Evolutionary conservation across 2,329 filamentous ascomycete species (phyloP).

Genomic region (Cercospora sesami): DNA sequence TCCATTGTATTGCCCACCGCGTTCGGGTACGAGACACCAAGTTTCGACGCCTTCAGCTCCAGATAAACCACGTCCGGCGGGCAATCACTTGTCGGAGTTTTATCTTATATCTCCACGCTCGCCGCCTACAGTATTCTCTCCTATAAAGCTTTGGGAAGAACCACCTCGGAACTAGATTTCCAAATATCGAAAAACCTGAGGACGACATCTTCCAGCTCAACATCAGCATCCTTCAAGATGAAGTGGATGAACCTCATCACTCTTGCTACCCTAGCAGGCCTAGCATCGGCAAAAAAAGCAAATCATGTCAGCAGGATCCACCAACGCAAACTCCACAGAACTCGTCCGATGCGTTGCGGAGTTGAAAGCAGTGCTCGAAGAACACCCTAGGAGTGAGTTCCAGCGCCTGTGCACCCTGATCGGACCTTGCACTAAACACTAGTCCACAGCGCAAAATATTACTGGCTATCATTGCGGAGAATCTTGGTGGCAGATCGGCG

Average conservation of each 20-base stretch:
- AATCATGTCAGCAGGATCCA: too few relatives aligned
- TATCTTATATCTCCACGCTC: not conserved
- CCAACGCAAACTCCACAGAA: not conserved
- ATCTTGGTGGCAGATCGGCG: not conserved
- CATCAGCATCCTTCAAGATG: not conserved
- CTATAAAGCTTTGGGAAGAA: not conserved
- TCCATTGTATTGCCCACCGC: not conserved
- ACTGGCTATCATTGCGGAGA: not conserved
- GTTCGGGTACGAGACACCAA: not conserved
- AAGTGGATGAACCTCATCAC: not conserved
- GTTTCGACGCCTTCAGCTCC: not conserved
- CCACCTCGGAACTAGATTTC: not conserved
- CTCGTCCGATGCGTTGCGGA: not conserved
- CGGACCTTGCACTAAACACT: too few relatives aligned
- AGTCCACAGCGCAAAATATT: not conserved
- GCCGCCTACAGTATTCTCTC: not conserved
- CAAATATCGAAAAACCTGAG: not conserved
- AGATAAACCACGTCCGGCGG: too few relatives aligned
- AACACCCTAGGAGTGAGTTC: not conserved
- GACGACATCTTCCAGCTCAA: not conserved
- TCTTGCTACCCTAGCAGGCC: not conserved
- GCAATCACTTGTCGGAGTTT: not conserved
- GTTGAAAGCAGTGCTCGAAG: not conserved
- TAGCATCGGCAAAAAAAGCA: not conserved
- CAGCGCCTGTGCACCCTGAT: not conserved